Conservation (phyloP, 345 rosid genomes). For the Arabis alpina region DNA sequence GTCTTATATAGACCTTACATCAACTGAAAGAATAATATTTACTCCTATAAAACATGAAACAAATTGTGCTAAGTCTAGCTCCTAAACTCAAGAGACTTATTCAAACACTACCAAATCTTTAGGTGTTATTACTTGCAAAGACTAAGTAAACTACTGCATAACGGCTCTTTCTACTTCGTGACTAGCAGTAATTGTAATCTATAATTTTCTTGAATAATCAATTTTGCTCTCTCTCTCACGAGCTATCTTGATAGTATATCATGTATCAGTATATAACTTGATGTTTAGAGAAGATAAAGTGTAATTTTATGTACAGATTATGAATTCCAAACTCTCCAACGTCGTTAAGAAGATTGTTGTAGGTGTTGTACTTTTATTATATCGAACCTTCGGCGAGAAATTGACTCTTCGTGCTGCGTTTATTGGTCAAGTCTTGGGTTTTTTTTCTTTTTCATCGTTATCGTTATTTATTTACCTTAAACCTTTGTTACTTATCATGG, state of each 20-base stretch:
- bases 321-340: slow-evolving; percentile 4
- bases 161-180: too few species aligned
- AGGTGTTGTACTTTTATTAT: not conserved
- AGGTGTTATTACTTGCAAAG: too few species aligned
- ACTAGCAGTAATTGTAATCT: not conserved
- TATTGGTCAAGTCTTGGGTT: slow-evolving; percentile 11
- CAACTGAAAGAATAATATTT: too few species aligned
- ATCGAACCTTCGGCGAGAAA: slow-evolving; percentile 5
- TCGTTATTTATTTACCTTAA: not conserved
- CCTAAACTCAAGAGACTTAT: too few species aligned
- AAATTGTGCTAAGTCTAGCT: too few species aligned
- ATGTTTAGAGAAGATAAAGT: too few species aligned
- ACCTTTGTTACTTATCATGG: slow-evolving; percentile 12
- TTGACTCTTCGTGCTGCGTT: slow-evolving; percentile 30
- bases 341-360: not conserved
- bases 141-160: too few species aligned
- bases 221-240: not conserved
- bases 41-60: too few species aligned
- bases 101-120: too few species aligned
- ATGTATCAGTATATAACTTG: too few species aligned
- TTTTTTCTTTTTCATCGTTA: slow-evolving; percentile 6
- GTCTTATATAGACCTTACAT: too few species aligned
- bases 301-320: not conserved
- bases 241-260: too few species aligned
- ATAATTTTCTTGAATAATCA: slow-evolving; percentile 10